Percentiles rank a stretch among this genome's conserved stretches.
Conservation (phyloP, 73 alveolate genomes). For the Uronychia setigera region DNA sequence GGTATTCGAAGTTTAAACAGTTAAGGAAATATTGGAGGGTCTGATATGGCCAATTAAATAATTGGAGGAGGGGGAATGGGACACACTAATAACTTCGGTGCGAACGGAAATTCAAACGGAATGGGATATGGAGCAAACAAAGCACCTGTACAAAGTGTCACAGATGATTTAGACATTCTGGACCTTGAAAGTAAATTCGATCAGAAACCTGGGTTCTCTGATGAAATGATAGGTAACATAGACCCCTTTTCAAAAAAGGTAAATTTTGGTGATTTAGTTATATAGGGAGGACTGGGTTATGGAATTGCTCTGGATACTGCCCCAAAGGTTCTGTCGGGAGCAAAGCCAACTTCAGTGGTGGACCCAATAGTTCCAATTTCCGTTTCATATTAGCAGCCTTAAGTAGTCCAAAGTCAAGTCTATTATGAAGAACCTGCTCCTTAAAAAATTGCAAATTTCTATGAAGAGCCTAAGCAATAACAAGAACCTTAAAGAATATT, state of each 20-base stretch:
- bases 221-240: background rate
- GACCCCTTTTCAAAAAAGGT: background rate
- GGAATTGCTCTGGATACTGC: background rate
- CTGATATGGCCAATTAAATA: background rate
- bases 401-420: too few species aligned
- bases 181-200: slow-evolving; percentile 1
- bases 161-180: background rate
- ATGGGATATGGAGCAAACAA: background rate
- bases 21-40: background rate
- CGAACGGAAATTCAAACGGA: background rate
- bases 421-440: slow-evolving; percentile 1
- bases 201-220: background rate
- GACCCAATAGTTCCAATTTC: background rate
- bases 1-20: background rate
- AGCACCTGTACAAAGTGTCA: background rate
- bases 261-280: background rate
- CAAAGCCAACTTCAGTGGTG: background rate
- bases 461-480: background rate
- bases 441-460: too few species aligned
- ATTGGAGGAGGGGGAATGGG: background rate
- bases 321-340: background rate
- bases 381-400: background rate
- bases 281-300: background rate
- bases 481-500: too few species aligned
- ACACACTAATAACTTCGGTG: background rate